Conservation (phyloP, 2,329 filamentous ascomycete genomes). For the Sphaerostilbella broomeana region DNA sequence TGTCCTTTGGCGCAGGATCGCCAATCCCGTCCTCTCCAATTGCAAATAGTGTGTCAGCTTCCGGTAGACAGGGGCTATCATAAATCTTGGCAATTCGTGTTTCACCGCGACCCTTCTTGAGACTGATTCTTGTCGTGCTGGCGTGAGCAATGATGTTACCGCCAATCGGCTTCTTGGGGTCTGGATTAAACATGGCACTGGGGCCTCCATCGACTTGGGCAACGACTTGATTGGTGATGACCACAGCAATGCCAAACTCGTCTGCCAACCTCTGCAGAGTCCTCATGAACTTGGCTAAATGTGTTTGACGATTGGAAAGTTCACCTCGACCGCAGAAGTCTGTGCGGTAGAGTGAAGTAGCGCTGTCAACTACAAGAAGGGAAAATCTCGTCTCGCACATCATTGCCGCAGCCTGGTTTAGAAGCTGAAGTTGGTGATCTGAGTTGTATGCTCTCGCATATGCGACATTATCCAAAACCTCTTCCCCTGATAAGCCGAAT, state of each 20-base stretch:
- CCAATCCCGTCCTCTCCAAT: conserved; percentile 97
- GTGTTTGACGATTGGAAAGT: conserved; percentile 85
- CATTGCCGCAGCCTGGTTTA: conserved; percentile 94
- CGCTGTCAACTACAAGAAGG: conserved; percentile 89
- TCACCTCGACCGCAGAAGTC: conserved; percentile 97
- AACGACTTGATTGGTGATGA: conserved; percentile 98
- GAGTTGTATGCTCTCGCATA: conserved; percentile 98
- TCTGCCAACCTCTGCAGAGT: conserved; percentile 71
- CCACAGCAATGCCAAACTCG: conserved; percentile 92
- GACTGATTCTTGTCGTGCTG: conserved; percentile 84
- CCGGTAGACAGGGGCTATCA: conserved; percentile 92
- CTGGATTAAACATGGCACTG: conserved; percentile 97
- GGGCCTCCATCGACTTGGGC: conserved; percentile 96
- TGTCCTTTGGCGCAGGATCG: conserved; percentile 89
- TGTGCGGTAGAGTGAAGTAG: conserved; percentile 89
- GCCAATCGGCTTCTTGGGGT: conserved; percentile 98
- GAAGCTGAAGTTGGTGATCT: conserved; percentile 89
- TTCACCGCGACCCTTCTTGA: conserved; percentile 93
- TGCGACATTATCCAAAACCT: conserved; percentile 96
- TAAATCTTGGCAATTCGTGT: conserved; percentile 99
- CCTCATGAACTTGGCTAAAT: conserved; percentile 83
- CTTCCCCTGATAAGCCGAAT: conserved; percentile 90
- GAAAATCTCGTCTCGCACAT: conserved; percentile 99
- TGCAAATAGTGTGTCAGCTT: conserved; percentile 93
- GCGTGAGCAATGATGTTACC: conserved; percentile 98